Base-by-base conservation (phyloP, 805 yeast genomes). In the Yarrowia hollandica region DNA sequence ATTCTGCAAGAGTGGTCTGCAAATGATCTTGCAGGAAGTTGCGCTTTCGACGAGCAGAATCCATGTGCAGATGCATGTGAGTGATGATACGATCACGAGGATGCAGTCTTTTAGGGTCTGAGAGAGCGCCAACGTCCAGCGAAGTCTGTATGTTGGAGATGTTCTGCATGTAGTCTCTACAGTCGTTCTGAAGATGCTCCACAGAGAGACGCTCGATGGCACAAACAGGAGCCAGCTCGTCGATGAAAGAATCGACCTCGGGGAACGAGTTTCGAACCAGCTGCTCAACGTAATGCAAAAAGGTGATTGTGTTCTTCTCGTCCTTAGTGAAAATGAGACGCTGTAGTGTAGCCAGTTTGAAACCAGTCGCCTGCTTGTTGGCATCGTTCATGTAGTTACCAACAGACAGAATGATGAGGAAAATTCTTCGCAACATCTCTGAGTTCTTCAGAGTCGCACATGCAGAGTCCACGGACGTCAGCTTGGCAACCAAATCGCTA, bases 321-420 rank as follows among this genome's bases (percentile, higher is more conserved):
- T 92, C 97, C 69, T 94, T 94, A 73, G 95, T 85, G 65, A 95
- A 90, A 28, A 86, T 88, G 61, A 94, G 78, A 65, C 98, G 77
- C 67, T 90, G 97, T 57, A 94, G 77, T n/a, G 97, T 88, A 42
- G 88, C 85, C 61, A 94, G 75, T 67, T 87, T 86, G 78, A 95
- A 95, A 3, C 99, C 99, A 64, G 82, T 80, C 1, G 97, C 98
- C 70, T 90, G 96, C 66, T 90, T 91, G 2, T 89, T 78, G n/a
- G 83, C 76, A 67, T 90, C 96, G 70, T 95, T 94, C 99, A 94
- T 94, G 70, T 85, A 92, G 71, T 94, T 94, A 61, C 99, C 99
- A 54, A 94, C 94, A 4, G 91, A 85, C 63, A 91, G 76, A 62
- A 94, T 92, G 46, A 94, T 82, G 60, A 88, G 90, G 67, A 95